A percentile compares a stretch with the other conserved stretches of the same genome.
Evolutionary conservation across 2,329 filamentous ascomycete genomes (phyloP).

Genomic region (Tympanopsis confertula): DNA sequence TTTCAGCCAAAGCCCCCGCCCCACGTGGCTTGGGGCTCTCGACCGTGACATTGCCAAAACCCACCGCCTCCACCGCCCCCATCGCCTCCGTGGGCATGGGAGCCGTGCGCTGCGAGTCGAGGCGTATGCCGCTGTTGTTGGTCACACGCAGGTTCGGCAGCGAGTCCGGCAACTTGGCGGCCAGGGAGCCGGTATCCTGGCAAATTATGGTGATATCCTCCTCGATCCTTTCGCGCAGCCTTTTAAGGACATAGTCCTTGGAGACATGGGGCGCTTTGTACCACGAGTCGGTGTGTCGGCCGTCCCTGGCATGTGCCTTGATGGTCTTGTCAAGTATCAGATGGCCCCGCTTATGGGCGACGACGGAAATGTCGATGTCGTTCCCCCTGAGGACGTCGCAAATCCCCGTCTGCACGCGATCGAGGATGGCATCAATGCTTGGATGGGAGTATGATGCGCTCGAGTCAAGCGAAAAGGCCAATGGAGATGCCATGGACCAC

Average conservation of each 20-base stretch:
- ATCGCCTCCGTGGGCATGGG: background rate
- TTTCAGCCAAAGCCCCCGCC: too few relatives aligned
- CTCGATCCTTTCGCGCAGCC: slow-evolving; percentile 31
- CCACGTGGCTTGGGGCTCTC: too few relatives aligned
- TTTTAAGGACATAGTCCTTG: slow-evolving; percentile 22
- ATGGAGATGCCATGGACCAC: slow-evolving; percentile 33
- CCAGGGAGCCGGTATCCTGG: slow-evolving; percentile 36
- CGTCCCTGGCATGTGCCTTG: slow-evolving; percentile 23
- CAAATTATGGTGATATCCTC: slow-evolving; percentile 35
- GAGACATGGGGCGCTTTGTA: slow-evolving; percentile 21
- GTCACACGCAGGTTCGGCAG: slow-evolving; percentile 4
- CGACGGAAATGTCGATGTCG: slow-evolving; percentile 32
- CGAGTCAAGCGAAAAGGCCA: slow-evolving; percentile 29
- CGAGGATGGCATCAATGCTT: slow-evolving; percentile 34
- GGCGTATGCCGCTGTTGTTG: background rate
- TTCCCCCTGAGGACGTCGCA: slow-evolving; percentile 33
- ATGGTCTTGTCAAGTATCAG: slow-evolving; percentile 37
- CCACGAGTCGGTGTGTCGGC: slow-evolving; percentile 14
- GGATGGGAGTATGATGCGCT: slow-evolving; percentile 27
- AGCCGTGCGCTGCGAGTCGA: too few relatives aligned
- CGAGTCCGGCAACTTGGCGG: slow-evolving; percentile 16
- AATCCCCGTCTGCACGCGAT: slow-evolving; percentile 37
- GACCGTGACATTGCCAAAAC: too few relatives aligned
- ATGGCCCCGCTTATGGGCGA: slow-evolving; percentile 38
- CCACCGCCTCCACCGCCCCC: background rate